Conservation (phyloP, 2,329 filamentous ascomycete species). For the Diatrype stigma region DNA sequence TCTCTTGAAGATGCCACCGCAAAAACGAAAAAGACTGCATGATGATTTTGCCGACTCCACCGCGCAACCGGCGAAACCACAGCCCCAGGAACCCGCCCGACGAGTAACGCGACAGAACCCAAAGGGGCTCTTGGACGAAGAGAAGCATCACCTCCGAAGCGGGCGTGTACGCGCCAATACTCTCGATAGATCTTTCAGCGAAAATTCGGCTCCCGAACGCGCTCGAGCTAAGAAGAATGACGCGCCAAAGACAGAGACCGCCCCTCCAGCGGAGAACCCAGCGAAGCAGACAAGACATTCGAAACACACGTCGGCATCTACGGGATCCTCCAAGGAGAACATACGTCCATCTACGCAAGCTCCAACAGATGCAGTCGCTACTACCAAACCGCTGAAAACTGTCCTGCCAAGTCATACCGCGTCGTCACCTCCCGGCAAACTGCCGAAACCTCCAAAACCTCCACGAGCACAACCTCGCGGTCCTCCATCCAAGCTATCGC, state of each 20-base stretch:
- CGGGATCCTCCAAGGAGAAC: slow-evolving; percentile 10
- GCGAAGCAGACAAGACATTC: slow-evolving; percentile 12
- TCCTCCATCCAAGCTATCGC: slow-evolving; percentile 1
- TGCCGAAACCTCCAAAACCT: not conserved
- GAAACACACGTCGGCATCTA: slow-evolving; percentile 3
- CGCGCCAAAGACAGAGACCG: slow-evolving; percentile 11
- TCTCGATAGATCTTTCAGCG: slow-evolving; percentile 3
- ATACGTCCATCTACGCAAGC: slow-evolving; percentile 6
- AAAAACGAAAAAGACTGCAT: slow-evolving; percentile 27
- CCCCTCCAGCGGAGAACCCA: slow-evolving; percentile 1
- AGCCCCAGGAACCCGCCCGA: slow-evolving; percentile 12
- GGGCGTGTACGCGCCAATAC: slow-evolving; percentile 20
- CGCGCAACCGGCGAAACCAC: not conserved
- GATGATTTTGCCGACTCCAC: slow-evolving; percentile 13
- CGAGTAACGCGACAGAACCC: slow-evolving; percentile 26
- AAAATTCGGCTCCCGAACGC: slow-evolving; percentile 1
- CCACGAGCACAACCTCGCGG: slow-evolving; percentile 1
- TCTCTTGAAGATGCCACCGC: slow-evolving; percentile 24
- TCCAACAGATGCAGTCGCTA: not conserved
- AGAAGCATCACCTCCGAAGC: slow-evolving; percentile 21
- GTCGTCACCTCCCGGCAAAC: not conserved
- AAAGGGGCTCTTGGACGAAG: slow-evolving; percentile 4
- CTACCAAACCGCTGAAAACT: not conserved
- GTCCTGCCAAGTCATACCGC: not conserved
- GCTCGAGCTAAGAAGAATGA: slow-evolving; percentile 6